Evolutionary conservation across 352 stramenopile genomes (phyloP), one percentile per base, ranked within the genome.

Genomic region (Sclerospora graminicola): DNA sequence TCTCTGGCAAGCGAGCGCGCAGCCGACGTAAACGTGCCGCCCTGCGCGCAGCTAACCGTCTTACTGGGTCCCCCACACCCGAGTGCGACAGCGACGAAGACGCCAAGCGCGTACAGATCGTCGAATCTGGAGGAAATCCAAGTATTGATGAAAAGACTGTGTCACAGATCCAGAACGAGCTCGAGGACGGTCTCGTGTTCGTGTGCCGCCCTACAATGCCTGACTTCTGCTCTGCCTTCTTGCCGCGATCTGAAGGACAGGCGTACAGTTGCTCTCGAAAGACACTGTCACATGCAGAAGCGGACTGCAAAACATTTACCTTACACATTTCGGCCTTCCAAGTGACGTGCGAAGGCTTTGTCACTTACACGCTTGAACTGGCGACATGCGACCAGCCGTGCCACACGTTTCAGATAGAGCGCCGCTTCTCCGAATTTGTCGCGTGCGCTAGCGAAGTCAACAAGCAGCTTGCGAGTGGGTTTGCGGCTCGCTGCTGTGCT

Each of bases 371-470:
- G 5, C 54, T 90, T 20, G 39, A 60, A 10, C 43, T 87, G 13
- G 49, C 50, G 19, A 80, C 62, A 10, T 63, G 51, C 4, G 41
- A 48, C 20, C 56, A 74, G 21, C 56, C 59, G 16, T 47, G 46
- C 13, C 61, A 67, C 34, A 69, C 61, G 9, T 86, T 83, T 36
- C 51, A 65, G 28, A 32, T 85, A 16, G 70, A 88, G 42, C 72
- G 77, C 15, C 75, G 75, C 28, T 90, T 80, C 45, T 88, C 78
- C 10, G 78, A 90, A 57, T 90, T 90, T 48, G 71, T 84, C 7
- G 54, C 60, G 10, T 75, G 82, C 8, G 72, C 78, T 7, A 40
- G 47, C 2, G 50, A 60, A 15, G 40, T 89, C 19, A 67, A 76
- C 23, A 51, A 55, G 26, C 68, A 74, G 24, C 41, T 80, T 9